phyloP scores from a whole-genome alignment of 2,329 filamentous ascomycete genomes.

The Teratosphaeria epicoccoides region DNA sequence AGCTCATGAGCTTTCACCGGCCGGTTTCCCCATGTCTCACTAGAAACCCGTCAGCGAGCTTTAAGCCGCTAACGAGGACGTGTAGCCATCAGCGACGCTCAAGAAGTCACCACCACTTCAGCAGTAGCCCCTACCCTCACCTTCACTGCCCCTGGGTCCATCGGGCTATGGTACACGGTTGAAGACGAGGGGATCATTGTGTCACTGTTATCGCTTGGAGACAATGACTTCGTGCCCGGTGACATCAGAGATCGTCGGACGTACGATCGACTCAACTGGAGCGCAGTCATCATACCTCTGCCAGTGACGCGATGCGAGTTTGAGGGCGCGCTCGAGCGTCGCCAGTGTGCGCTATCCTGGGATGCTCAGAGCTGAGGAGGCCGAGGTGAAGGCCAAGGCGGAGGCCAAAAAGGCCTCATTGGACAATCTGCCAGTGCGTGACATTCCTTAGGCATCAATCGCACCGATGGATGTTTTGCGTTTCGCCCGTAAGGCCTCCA shows the following conservation, averaged over 20 bases:
- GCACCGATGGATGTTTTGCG: neutral
- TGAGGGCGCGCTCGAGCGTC: too few species aligned
- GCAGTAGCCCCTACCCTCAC: neutral
- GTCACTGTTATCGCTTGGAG: neutral
- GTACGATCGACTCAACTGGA: neutral
- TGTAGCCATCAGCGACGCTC: neutral
- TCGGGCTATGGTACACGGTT: neutral
- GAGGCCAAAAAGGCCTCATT: neutral
- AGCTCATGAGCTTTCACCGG: neutral
- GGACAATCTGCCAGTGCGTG: neutral
- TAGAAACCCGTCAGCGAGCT: too few species aligned
- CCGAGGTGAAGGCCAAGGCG: too few species aligned
- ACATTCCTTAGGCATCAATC: neutral
- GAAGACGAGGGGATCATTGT: neutral
- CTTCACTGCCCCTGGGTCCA: neutral
- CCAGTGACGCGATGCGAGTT: neutral
- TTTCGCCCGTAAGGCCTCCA: neutral
- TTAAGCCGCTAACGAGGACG: too few species aligned
- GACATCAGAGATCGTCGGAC: neutral
- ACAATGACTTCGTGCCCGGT: neutral
- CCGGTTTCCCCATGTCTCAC: too few species aligned
- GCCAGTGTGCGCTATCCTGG: too few species aligned
- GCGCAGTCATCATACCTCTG: neutral
- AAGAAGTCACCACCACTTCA: neutral
- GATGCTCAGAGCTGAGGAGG: too few species aligned